These are phyloP conservation scores for Vanilla planifolia DNA, from an alignment of 106 monocot genomes.

Conservation along the genomic window DNA sequence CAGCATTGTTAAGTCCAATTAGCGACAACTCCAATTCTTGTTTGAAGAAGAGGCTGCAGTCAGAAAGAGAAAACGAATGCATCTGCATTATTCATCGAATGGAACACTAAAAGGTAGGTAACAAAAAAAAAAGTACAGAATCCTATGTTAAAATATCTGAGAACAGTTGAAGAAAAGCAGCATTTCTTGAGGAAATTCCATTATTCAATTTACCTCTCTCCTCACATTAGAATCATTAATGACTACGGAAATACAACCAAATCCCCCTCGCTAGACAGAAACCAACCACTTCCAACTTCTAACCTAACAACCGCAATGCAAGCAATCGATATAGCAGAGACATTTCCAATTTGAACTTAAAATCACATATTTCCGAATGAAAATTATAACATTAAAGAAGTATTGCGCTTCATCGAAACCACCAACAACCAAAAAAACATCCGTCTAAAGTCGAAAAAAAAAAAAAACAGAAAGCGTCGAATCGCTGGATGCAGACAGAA, in stretches of 20 bases:
- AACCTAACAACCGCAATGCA: background rate
- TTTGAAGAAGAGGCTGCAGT: slow-evolving; percentile 93
- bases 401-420: background rate
- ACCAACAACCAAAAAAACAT: background rate
- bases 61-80: slow-evolving; percentile 8
- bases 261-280: no score
- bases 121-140: background rate
- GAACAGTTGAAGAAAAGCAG: background rate
- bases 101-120: background rate
- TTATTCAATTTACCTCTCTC: background rate
- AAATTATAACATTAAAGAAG: background rate
- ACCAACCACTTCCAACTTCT: background rate
- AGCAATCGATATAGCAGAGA: background rate
- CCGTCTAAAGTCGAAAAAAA: background rate
- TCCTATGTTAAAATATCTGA: background rate
- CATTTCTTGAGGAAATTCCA: background rate
- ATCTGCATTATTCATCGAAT: background rate
- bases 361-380: background rate
- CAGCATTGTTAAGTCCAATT: slow-evolving; percentile 96
- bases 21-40: slow-evolving; percentile 97
- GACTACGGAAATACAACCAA: background rate
- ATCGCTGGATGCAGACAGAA: background rate
- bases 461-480: no score
- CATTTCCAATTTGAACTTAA: background rate
- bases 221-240: background rate